A percentile compares a stretch with the other conserved stretches of the same genome.
Conservation (phyloP, 2,329 filamentous ascomycete genomes). For the Cladobotryum protrusum region DNA sequence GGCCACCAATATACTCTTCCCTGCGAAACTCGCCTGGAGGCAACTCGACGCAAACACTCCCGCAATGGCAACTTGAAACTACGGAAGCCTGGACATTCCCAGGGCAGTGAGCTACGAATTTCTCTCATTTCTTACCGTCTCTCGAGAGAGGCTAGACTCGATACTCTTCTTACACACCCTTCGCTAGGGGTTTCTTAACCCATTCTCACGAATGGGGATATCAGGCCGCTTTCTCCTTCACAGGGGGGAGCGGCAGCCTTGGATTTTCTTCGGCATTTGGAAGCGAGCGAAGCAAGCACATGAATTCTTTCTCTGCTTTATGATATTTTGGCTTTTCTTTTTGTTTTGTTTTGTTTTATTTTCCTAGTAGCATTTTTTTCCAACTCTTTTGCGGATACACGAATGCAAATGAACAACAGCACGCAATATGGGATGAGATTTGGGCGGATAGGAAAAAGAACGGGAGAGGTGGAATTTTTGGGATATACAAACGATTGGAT, state of each 20-base stretch:
- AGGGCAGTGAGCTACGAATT: too few species aligned
- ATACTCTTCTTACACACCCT: too few species aligned
- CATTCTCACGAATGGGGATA: slow-evolving; percentile 5
- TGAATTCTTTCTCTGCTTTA: too few species aligned
- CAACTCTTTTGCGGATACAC: neutral
- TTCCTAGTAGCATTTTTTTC: neutral
- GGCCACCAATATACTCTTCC: too few species aligned
- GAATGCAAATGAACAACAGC: too few species aligned
- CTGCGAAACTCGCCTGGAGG: too few species aligned
- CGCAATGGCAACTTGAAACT: too few species aligned
- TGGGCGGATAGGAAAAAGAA: neutral
- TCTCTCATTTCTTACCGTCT: too few species aligned
- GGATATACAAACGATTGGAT: neutral
- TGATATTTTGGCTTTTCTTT: neutral
- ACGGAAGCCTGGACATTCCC: too few species aligned
- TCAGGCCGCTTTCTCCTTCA: slow-evolving; percentile 1
- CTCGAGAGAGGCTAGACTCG: too few species aligned
- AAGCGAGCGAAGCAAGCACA: slow-evolving; percentile 6
- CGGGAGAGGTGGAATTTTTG: neutral
- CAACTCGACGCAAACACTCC: too few species aligned
- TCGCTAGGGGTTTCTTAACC: neutral
- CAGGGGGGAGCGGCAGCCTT: slow-evolving; percentile 4
- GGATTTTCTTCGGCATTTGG: slow-evolving; percentile 7
- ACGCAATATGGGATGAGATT: neutral
- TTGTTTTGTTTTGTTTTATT: neutral